These are phyloP conservation scores for Amanita fuliginea DNA, from an alignment of 768 basidiomycete genomes.

Conservation along the genomic window DNA sequence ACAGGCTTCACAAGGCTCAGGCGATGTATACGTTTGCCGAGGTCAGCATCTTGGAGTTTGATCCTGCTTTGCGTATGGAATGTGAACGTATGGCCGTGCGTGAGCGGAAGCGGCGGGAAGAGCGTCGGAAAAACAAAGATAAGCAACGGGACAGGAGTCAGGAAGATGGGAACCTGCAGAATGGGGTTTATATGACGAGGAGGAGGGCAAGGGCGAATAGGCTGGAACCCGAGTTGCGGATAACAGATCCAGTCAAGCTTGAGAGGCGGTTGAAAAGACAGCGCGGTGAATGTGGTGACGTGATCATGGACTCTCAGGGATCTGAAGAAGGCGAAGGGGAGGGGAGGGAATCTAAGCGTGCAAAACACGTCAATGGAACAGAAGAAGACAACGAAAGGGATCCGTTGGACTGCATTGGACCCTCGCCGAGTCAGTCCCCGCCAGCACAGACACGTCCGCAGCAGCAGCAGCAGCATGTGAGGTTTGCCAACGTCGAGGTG, in stretches of 20 bases:
- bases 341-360: slow-evolving; percentile 18
- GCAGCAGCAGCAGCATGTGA: slow-evolving; percentile 27
- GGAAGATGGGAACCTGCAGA: slow-evolving; percentile 14
- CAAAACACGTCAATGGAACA: slow-evolving; percentile 8
- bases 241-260: slow-evolving; percentile 66
- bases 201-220: slow-evolving; percentile 70
- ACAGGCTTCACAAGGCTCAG: slow-evolving; percentile 71
- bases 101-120: slow-evolving; percentile 58
- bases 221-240: slow-evolving; percentile 53
- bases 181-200: slow-evolving; percentile 32
- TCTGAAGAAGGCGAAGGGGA: slow-evolving; percentile 33
- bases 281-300: slow-evolving; percentile 44
- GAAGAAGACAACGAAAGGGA: slow-evolving; percentile 39
- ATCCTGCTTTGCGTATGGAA: slow-evolving; percentile 64
- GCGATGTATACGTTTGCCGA: slow-evolving; percentile 83
- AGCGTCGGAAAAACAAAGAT: slow-evolving; percentile 23
- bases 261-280: slow-evolving; percentile 69
- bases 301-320: slow-evolving; percentile 34
- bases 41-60: slow-evolving; percentile 81
- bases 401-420: slow-evolving; percentile 31
- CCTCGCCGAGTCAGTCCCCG: slow-evolving; percentile 15
- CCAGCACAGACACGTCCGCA: slow-evolving; percentile 15
- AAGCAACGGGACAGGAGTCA: slow-evolving; percentile 27
- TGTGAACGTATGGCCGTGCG: slow-evolving; percentile 81
- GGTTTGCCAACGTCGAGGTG: slow-evolving; percentile 30